Base-by-base conservation (phyloP, 2,329 filamentous ascomycete species). In the Fusarium chlamydosporum region DNA sequence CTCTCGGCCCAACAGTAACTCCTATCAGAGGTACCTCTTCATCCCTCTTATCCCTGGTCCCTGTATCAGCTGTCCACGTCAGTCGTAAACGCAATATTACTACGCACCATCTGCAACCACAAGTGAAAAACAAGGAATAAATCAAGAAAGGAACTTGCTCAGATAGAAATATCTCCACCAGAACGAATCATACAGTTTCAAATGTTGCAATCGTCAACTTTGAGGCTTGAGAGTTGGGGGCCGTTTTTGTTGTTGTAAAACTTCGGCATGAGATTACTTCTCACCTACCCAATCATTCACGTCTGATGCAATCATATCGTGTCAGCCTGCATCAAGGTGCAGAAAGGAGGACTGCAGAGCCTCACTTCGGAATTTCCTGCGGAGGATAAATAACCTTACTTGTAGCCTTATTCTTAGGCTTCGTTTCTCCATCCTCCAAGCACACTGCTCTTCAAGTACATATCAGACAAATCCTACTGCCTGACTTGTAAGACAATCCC, bases 241-340 rank as follows among this genome's bases (percentile, higher is more conserved):
- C 34, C 33, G 26, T 56, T 56, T 56, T 50, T 47, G 41, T 40
- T 33, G 26, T 50, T 38, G 16, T 13, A 34, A 50, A 18, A 38
- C 47, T 38, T 10, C 4, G 8, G 18, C 23, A 50, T 7, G 33
- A 12, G 23, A 38, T 13, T 27, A 8, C 41, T 48, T 18, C 18
- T 33, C 29, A 33, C 34, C 2, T 4, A 15, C 18, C 53, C 43
- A 53, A 53, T 42, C 13, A 37, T 50, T 23, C 18, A n/a, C 6
- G 16, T 26, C 12, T 43, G 12, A 3, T 45, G 4, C 41, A 27
- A 16, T 53, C 29, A 18, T 34, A 20, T 42, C 55, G 42, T 31
- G 38, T 60, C 46, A 60, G 18, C 29, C 23, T 47, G 23, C 55
- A n/a, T 60, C 46, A 47, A 11, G 15, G n/a, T 35, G 41, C 41